phyloP scores from a whole-genome alignment of 768 basidiomycete species.

The Tricholoma flavovirens region DNA sequence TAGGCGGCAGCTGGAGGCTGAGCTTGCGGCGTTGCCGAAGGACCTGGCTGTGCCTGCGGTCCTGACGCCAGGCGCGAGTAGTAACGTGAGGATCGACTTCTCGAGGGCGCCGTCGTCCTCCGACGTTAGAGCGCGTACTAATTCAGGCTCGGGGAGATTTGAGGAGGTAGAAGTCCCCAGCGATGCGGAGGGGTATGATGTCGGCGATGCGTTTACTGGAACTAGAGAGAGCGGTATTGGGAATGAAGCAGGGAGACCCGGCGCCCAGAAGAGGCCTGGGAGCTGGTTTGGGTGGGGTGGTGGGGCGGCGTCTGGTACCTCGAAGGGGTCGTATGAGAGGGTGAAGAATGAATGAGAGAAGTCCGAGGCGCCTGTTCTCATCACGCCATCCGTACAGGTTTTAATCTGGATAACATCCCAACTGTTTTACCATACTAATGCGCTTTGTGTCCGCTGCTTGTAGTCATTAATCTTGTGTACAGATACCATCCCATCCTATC shows the following conservation, averaged over 20 bases:
- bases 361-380: not conserved
- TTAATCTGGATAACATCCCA: not conserved
- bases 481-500: no score
- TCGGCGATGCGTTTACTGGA: conserved; percentile 23
- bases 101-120: conserved; percentile 37
- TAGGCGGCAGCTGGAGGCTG: conserved; percentile 48
- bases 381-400: not conserved
- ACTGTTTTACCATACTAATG: not conserved
- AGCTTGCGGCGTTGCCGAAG: conserved; percentile 45
- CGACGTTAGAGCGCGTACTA: conserved; percentile 40
- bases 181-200: conserved; percentile 62
- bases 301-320: conserved; percentile 5
- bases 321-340: conserved; percentile 39
- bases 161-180: conserved; percentile 71
- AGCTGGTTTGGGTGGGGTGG: conserved; percentile 54
- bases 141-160: conserved; percentile 38
- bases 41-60: conserved; percentile 20
- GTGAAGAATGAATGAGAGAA: conserved; percentile 44
- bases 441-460: no score
- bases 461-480: no score
- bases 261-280: conserved; percentile 23
- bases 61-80: conserved; percentile 27
- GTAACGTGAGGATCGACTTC: conserved; percentile 26
- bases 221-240: conserved; percentile 3
- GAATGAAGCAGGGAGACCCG: conserved; percentile 11